Evolutionary conservation across 202 grass and related monocot genomes (phyloP), one percentile per base, ranked within the genome.

Genomic region (Eragrostis tef): DNA sequence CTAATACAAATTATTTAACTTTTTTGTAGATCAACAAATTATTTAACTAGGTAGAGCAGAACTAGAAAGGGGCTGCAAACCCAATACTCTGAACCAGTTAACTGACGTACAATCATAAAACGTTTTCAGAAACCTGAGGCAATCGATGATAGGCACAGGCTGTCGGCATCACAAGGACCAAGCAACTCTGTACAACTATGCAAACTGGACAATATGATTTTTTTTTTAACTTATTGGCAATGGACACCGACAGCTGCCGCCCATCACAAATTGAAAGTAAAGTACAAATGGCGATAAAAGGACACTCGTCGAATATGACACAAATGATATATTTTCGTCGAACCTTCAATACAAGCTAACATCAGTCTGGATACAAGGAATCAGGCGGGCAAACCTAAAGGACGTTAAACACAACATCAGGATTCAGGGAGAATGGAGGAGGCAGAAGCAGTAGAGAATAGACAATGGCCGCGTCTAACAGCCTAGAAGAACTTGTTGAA

Each of bases 401-500:
- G 44, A 47, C 69, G 19, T 21, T 83, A 56, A 62, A 68, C 49
- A 68, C 83, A 79, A 3, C n/a, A 77, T 44, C 64, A 71, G 63
- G 51, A 69, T 69, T 80, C 63, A 29, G 26, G 20, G 9, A 7
- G 64, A 9, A 81, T 39, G 57, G 65, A 64, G 45, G 66, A n/a
- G 52, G 74, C 27, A 17, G 66, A 49, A 63, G 67, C 19, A 82
- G 66, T 59, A 57, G 65, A 64, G 62, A 58, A 91, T 88, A 54
- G 4, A 86, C 82, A 86, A 45, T 2, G 19, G 56, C 21, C 16
- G 2, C 24, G 16, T 42, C 48, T 46, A 52, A 63, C 64, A 70
- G 74, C 74, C 72, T 87, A 94, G 75, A 89, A 87, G 85, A 91
- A 81, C 26, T 90, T 93, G 86, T 89, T 84, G 83, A 87, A 93